Conservation (phyloP, 257 asterid species). For the Primulina tabacum region DNA sequence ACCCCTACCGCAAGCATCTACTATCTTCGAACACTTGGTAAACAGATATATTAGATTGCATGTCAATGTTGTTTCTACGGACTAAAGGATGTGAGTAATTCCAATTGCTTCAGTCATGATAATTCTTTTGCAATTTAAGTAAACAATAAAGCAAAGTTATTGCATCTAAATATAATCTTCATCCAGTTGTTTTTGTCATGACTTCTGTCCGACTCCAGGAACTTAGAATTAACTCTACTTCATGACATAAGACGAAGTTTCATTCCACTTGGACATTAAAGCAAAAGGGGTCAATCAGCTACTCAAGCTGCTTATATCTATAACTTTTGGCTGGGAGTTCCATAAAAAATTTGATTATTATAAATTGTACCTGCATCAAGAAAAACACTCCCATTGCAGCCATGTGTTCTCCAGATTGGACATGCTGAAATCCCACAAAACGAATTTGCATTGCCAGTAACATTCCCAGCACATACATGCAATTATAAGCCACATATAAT, state of each 20-base stretch:
- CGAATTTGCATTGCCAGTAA: slow-evolving; percentile 98
- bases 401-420: slow-evolving; percentile 99
- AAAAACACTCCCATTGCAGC: slow-evolving; percentile 99
- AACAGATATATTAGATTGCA: slow-evolving; percentile 5
- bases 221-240: slow-evolving; percentile 8
- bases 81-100: not conserved
- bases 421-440: slow-evolving; percentile 98
- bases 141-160: not conserved
- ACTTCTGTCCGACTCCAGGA: slow-evolving; percentile 7
- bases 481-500: slow-evolving; percentile 89
- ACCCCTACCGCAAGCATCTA: slow-evolving; percentile 9
- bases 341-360: not conserved
- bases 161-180: slow-evolving; percentile 7
- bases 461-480: slow-evolving; percentile 89
- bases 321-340: slow-evolving; percentile 2
- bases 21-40: not conserved
- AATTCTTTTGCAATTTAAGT: slow-evolving; percentile 11
- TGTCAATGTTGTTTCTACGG: not conserved
- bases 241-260: not conserved
- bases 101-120: not conserved
- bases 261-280: slow-evolving; percentile 10
- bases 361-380: slow-evolving; percentile 77
- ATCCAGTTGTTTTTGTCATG: slow-evolving; percentile 2
- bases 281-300: not conserved
- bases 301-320: slow-evolving; percentile 8